Percentiles rank a stretch among this genome's conserved stretches.
Conservation (phyloP, 768 basidiomycete genomes). For the Suillus ampliporus region DNA sequence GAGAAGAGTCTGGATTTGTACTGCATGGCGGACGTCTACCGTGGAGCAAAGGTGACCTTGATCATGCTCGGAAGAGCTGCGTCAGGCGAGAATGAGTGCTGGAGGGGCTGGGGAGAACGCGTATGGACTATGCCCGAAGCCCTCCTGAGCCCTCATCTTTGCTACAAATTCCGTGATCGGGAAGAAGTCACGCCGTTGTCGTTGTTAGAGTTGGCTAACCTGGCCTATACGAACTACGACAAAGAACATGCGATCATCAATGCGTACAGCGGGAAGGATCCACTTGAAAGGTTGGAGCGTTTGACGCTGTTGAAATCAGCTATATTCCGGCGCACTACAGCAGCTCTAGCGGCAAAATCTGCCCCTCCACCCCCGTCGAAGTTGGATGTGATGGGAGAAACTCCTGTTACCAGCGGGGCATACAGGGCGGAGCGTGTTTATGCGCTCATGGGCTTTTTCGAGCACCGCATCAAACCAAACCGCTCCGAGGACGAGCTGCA, state of each 20-base stretch:
- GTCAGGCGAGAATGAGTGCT: slow-evolving; percentile 13
- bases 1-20: slow-evolving; percentile 22
- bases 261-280: slow-evolving; percentile 10
- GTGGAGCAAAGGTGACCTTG: slow-evolving; percentile 18
- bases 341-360: slow-evolving; percentile 1
- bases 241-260: slow-evolving; percentile 21
- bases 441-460: slow-evolving; percentile 29
- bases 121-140: slow-evolving; percentile 16
- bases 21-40: slow-evolving; percentile 23
- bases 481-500: slow-evolving; percentile 15
- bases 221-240: slow-evolving; percentile 16
- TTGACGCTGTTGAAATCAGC: slow-evolving; percentile 21
- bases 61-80: slow-evolving; percentile 15
- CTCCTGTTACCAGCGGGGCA: not conserved
- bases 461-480: slow-evolving; percentile 23
- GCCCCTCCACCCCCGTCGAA: not conserved
- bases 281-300: slow-evolving; percentile 19
- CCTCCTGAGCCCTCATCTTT: slow-evolving; percentile 9
- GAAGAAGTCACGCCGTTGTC: not conserved
- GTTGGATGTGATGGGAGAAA: not conserved
- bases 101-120: slow-evolving; percentile 24
- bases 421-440: slow-evolving; percentile 25
- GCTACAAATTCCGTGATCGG: slow-evolving; percentile 11
- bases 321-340: slow-evolving; percentile 21
- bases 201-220: slow-evolving; percentile 16